Conservation (phyloP, 306 rosid species). For the Quillaja saponaria region DNA sequence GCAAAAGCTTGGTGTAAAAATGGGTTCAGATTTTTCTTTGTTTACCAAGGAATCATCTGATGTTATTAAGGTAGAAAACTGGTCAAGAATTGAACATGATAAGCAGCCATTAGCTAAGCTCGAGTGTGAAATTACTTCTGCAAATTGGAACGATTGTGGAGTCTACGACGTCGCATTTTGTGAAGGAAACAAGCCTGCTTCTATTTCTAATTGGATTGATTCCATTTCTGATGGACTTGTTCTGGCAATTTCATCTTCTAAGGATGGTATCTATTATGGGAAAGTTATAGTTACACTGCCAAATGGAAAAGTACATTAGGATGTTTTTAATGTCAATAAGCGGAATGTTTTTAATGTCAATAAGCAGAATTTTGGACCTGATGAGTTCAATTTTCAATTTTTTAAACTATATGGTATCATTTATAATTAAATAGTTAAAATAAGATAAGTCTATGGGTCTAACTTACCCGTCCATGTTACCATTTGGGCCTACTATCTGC, state of each 20-base stretch:
- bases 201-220: constrained; percentile 55
- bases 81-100: constrained; percentile 6
- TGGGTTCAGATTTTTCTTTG: constrained; percentile 29
- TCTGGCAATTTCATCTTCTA: constrained; percentile 31
- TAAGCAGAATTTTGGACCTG: too few species aligned
- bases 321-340: too few species aligned
- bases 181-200: constrained; percentile 39
- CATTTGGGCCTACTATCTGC: too few species aligned
- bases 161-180: constrained; percentile 38
- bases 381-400: too few species aligned
- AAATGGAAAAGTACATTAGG: too few species aligned
- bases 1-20: constrained; percentile 26
- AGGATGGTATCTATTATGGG: constrained; percentile 7
- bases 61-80: constrained; percentile 30
- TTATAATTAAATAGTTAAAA: too few species aligned
- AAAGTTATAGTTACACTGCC: too few species aligned
- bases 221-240: constrained; percentile 30
- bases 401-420: too few species aligned
- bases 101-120: neutral
- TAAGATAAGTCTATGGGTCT: too few species aligned
- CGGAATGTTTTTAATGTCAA: too few species aligned
- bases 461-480: too few species aligned
- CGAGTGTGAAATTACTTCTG: neutral
- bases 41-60: constrained; percentile 28
- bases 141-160: constrained; percentile 50